Percentiles rank a stretch among this genome's conserved stretches.
Evolutionary conservation across 208 protist species (phyloP).

Genomic region (Jaenimonas drosophilae): DNA sequence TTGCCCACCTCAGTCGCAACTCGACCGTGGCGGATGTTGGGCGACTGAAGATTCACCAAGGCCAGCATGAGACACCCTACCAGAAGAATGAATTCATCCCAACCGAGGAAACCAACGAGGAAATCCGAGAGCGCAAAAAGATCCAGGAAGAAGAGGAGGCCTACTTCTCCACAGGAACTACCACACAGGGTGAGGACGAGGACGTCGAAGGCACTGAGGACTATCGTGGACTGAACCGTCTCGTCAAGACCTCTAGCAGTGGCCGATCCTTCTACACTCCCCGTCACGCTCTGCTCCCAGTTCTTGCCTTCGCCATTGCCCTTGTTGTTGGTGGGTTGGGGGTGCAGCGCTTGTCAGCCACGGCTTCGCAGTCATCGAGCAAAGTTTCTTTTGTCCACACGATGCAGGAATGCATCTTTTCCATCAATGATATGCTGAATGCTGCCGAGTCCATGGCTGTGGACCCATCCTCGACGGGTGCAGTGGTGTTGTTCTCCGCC

Average conservation of each 20-base stretch:
- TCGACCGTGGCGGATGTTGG: conserved; percentile 11
- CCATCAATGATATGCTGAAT: neutral
- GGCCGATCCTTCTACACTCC: neutral
- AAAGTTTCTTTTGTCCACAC: neutral
- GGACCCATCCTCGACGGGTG: neutral
- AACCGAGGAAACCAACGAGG: neutral
- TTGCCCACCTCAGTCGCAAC: conserved; percentile 6
- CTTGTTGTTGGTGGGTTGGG: neutral
- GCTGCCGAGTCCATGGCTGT: neutral
- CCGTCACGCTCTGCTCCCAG: neutral
- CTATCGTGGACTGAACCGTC: neutral
- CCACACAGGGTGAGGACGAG: neutral
- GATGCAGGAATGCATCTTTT: neutral
- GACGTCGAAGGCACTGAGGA: neutral
- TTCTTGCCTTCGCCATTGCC: neutral
- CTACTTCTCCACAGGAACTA: neutral
- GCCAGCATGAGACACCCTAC: conserved; percentile 18
- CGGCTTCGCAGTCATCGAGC: neutral
- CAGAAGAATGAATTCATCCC: conserved; percentile 1
- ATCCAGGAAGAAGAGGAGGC: conserved; percentile 10
- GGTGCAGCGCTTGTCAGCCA: neutral
- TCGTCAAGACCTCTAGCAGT: neutral
- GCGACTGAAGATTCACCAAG: conserved; percentile 10
- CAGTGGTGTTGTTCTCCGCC: too few species aligned
- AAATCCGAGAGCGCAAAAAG: conserved; percentile 1